Evolutionary conservation across 345 rosid genomes (phyloP), one percentile per base, ranked within the genome.

Genomic region (Rhizophora apiculata): DNA sequence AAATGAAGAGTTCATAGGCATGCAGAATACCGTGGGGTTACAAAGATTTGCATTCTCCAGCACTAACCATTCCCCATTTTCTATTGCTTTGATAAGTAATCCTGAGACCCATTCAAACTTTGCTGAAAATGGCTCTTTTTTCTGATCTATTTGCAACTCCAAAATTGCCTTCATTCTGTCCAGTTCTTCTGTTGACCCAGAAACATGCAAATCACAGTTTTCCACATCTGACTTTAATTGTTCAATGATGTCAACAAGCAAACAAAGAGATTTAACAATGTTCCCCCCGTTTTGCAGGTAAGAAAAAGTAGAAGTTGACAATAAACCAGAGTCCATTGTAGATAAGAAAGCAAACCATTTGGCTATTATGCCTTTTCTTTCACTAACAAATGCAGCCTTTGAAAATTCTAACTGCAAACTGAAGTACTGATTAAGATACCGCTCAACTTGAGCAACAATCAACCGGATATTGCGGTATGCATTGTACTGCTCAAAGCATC

Each of bases 61-160:
- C 67, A 94, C 83, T 55, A 94, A 76, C 98, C 98, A 94, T 74
- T 94, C 98, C 72, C 98, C 98, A 67, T 85, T 89, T 79, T 94
- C 96, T 74, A 94, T 86, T 55, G 97, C 98, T 84, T 83, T 94
- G 69, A 88, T 76, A 66, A 94, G 84, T 72, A 72, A 72, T 65
- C 97, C 98, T 16, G 91, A 77, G 68, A 89, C 90, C 98, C 98
- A 94, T 82, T 91, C 98, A 82, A 94, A 94, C 77, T 87, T 94
- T n/a, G 86, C 85, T 52, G 93, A 85, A 55, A 68, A 71, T 27
- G 84, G 77, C 61, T 56, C 84, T 70, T 78, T 74, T 74, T 67
- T 53, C 48, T 79, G 71, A 74, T 78, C 70, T 32, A 76, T 74
- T 77, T 86, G 81, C 85, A 91, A 75, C 81, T 89, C 87, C 68